phyloP scores from a whole-genome alignment of 2,329 filamentous ascomycete species.

The Thelonectria blattea region DNA sequence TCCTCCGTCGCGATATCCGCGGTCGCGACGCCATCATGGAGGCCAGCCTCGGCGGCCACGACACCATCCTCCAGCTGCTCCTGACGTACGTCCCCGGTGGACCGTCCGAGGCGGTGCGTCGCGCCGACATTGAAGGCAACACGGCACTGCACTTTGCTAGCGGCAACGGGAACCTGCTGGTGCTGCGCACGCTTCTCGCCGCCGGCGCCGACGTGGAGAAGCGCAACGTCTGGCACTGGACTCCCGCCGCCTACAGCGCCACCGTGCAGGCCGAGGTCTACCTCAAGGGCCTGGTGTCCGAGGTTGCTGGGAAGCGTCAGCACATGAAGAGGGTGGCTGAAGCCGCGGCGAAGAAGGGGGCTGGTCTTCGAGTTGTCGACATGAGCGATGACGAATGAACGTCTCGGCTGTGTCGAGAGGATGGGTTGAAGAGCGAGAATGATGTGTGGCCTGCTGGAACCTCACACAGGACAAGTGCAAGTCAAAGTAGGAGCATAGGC shows the following conservation, averaged over 20 bases:
- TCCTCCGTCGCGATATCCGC: slow-evolving; percentile 68
- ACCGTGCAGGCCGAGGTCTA: slow-evolving; percentile 86
- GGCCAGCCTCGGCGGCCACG: slow-evolving; percentile 64
- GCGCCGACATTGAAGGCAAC: slow-evolving; percentile 76
- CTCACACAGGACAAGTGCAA: not conserved
- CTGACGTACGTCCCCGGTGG: slow-evolving; percentile 66
- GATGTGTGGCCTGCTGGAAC: not conserved
- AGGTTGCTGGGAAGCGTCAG: slow-evolving; percentile 68
- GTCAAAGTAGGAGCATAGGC: not conserved
- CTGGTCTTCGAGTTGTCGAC: slow-evolving; percentile 53
- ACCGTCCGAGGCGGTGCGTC: slow-evolving; percentile 58
- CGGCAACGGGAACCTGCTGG: slow-evolving; percentile 79
- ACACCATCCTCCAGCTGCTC: slow-evolving; percentile 69
- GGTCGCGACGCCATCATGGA: slow-evolving; percentile 78
- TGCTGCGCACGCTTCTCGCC: slow-evolving; percentile 76
- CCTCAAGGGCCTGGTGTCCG: slow-evolving; percentile 75
- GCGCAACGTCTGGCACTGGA: slow-evolving; percentile 80
- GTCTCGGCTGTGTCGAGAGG: not conserved
- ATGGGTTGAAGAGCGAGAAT: not conserved
- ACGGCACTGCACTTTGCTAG: slow-evolving; percentile 87
- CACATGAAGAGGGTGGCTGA: slow-evolving; percentile 45
- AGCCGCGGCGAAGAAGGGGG: slow-evolving; percentile 48
- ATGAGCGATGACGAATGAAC: slow-evolving; percentile 43
- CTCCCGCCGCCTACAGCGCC: slow-evolving; percentile 80
- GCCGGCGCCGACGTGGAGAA: slow-evolving; percentile 78